phyloP scores from a whole-genome alignment of 805 yeast genomes.

The Saccharomycopsis sp. region DNA sequence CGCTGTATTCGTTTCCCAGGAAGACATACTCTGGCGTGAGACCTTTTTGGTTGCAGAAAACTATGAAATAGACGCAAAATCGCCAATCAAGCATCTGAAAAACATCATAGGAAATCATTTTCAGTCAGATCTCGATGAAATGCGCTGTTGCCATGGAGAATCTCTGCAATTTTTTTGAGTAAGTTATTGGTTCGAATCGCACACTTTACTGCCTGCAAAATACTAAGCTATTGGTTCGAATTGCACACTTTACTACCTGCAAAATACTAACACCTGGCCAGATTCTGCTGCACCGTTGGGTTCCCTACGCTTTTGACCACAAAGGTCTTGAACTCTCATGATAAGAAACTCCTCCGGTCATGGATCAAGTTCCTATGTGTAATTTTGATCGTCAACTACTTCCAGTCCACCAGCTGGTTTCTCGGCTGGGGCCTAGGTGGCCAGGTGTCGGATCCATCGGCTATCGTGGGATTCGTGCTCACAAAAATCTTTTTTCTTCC shows the following conservation, averaged over 20 bases:
- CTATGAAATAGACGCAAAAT: background rate
- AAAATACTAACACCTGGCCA: background rate
- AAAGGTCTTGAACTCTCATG: constrained; percentile 12
- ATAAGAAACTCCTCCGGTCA: constrained; percentile 14
- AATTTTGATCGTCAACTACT: constrained; percentile 4
- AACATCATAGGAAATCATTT: background rate
- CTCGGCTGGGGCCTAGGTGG: background rate
- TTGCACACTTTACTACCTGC: background rate
- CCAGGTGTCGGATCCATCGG: background rate
- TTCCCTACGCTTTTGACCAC: constrained; percentile 11
- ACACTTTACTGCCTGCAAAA: background rate
- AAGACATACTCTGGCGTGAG: too few species aligned
- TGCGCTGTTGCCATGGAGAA: background rate
- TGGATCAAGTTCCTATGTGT: constrained; percentile 16
- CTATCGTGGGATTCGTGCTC: background rate
- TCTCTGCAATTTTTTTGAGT: constrained; percentile 1
- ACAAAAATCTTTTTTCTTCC: background rate
- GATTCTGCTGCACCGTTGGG: constrained; percentile 1
- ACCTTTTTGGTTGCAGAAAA: too few species aligned
- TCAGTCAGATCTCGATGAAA: background rate
- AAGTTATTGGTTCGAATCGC: background rate
- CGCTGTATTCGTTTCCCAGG: too few species aligned
- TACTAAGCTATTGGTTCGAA: background rate
- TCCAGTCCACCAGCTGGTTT: background rate
- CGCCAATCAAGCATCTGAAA: background rate